Percentiles rank a stretch among this genome's conserved stretches.
These are phyloP conservation scores for Hypoxylon sp. DNA, from an alignment of 2,329 filamentous ascomycete species.

Conservation along the genomic window DNA sequence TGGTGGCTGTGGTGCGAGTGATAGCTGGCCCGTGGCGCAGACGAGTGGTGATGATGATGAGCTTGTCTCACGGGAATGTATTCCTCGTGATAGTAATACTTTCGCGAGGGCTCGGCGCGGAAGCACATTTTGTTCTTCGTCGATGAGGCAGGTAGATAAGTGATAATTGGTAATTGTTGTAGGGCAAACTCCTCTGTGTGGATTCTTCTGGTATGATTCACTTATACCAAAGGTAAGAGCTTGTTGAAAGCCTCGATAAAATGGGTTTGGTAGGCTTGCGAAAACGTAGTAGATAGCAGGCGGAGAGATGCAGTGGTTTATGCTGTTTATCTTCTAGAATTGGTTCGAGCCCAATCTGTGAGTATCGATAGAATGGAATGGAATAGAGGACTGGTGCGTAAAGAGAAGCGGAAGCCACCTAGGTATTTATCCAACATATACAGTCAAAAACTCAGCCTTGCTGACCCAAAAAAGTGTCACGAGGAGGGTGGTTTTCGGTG, in stretches of 20 bases:
- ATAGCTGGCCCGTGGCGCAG: conserved; percentile 58
- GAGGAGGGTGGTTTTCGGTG: conserved; percentile 27
- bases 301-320: not conserved
- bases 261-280: not conserved
- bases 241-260: conserved; percentile 18
- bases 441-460: conserved; percentile 35
- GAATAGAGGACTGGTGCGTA: conserved; percentile 13
- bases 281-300: not conserved
- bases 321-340: not conserved
- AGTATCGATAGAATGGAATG: conserved; percentile 15
- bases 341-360: conserved; percentile 1
- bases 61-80: conserved; percentile 63
- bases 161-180: not conserved
- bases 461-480: conserved; percentile 40
- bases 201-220: not conserved
- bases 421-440: conserved; percentile 34
- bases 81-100: conserved; percentile 71
- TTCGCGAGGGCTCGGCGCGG: conserved; percentile 59
- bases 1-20: conserved; percentile 44
- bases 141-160: not conserved
- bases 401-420: conserved; percentile 11
- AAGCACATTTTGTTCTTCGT: conserved; percentile 64
- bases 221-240: conserved; percentile 1
- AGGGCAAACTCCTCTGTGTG: not conserved
- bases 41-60: conserved; percentile 55